These are phyloP conservation scores for Vanilla planifolia DNA, from an alignment of 106 monocot genomes.

Conservation along the genomic window DNA sequence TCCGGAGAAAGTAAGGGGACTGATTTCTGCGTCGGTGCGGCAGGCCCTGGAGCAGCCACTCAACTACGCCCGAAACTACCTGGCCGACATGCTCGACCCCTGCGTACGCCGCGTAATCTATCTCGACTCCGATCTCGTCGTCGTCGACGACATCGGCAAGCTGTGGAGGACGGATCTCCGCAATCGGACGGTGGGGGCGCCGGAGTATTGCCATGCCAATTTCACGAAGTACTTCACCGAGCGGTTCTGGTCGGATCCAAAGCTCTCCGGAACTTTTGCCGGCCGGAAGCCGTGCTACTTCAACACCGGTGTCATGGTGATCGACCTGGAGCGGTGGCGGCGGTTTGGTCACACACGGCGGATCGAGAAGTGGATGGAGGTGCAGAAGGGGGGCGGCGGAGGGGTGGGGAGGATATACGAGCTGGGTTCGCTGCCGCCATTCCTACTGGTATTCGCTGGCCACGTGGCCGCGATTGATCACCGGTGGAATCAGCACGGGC, in stretches of 20 bases:
- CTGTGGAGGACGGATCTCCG: slow-evolving; percentile 72
- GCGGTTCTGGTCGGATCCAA: slow-evolving; percentile 68
- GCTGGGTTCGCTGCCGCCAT: slow-evolving; percentile 91
- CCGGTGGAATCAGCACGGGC: slow-evolving; percentile 95
- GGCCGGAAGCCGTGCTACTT: slow-evolving; percentile 75
- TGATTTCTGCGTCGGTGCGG: slow-evolving; percentile 83
- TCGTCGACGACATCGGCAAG: slow-evolving; percentile 85
- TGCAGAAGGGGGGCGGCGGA: slow-evolving; percentile 65
- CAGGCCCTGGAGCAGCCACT: slow-evolving; percentile 90
- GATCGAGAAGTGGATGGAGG: slow-evolving; percentile 94
- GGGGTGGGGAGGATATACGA: slow-evolving; percentile 83
- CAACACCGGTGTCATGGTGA: slow-evolving; percentile 94
- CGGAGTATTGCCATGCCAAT: slow-evolving; percentile 97
- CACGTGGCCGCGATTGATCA: slow-evolving; percentile 91
- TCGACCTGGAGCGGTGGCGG: slow-evolving; percentile 71
- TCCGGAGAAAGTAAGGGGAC: slow-evolving; percentile 51
- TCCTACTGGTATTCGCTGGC: slow-evolving; percentile 88
- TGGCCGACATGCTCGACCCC: slow-evolving; percentile 74
- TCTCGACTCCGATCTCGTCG: slow-evolving; percentile 90
- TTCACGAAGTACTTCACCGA: slow-evolving; percentile 95
- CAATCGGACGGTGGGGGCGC: slow-evolving; percentile 66
- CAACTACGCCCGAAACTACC: slow-evolving; percentile 97
- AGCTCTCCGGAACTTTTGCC: slow-evolving; percentile 39
- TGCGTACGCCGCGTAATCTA: slow-evolving; percentile 87
- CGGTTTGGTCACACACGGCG: slow-evolving; percentile 37